Conservation (phyloP, 768 basidiomycete genomes). For the Myochromella boudieri region DNA sequence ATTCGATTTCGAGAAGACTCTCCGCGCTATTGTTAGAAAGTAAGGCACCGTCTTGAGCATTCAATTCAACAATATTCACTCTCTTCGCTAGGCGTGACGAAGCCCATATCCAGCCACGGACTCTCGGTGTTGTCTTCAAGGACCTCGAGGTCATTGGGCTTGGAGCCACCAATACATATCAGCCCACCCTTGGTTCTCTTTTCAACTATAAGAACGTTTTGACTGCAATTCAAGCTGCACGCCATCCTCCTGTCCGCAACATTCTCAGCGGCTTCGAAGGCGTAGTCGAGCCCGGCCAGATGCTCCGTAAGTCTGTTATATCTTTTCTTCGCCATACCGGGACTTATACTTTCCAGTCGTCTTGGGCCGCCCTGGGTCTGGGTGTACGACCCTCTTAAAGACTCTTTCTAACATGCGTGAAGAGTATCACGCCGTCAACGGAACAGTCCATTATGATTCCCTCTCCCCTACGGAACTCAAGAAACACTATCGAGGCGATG, state of each 20-base stretch:
- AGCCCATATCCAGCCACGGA: conserved; percentile 23
- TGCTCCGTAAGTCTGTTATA: conserved; percentile 59
- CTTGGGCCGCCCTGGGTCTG: conserved; percentile 83
- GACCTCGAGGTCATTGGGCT: conserved; percentile 53
- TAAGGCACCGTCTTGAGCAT: too few species aligned
- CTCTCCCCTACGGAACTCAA: conserved; percentile 62
- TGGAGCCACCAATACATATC: conserved; percentile 40
- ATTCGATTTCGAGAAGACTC: conserved; percentile 29
- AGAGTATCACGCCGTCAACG: conserved; percentile 68
- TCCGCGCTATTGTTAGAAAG: conserved; percentile 25
- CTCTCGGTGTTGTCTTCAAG: conserved; percentile 51
- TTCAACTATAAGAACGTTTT: conserved; percentile 44
- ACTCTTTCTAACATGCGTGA: conserved; percentile 72
- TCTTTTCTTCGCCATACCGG: background rate
- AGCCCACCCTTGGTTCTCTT: conserved; percentile 52
- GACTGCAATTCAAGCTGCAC: conserved; percentile 36
- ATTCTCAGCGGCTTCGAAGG: conserved; percentile 67
- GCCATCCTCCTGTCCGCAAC: conserved; percentile 63
- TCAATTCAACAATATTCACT: background rate
- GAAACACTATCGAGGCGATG: conserved; percentile 73
- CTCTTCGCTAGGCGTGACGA: conserved; percentile 12
- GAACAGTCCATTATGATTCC: conserved; percentile 75
- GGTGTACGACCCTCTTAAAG: conserved; percentile 85
- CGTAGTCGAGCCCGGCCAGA: conserved; percentile 64
- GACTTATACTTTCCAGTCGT: conserved; percentile 51